A percentile compares a stretch with the other conserved stretches of the same genome.
Evolutionary conservation across 2,329 filamentous ascomycete species (phyloP).

Genomic region (Colletotrichum tofieldiae): DNA sequence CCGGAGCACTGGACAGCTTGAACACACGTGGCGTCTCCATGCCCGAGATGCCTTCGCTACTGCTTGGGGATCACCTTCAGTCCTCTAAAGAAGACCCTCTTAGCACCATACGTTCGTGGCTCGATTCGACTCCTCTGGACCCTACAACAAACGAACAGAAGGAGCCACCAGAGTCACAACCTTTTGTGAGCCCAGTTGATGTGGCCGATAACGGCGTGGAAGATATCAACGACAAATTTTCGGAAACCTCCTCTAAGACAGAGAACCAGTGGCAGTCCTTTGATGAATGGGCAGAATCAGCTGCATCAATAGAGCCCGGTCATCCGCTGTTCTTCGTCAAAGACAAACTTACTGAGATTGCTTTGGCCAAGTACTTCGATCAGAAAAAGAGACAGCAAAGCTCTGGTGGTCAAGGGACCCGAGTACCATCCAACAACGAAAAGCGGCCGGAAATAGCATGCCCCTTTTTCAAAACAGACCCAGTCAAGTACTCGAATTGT

Average conservation of each 20-base stretch:
- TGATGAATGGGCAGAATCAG: neutral
- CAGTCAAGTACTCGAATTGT: neutral
- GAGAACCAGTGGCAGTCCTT: constrained; percentile 1
- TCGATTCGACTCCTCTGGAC: neutral
- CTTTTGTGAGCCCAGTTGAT: neutral
- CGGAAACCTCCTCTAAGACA: neutral
- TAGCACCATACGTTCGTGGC: neutral
- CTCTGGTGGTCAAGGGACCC: neutral
- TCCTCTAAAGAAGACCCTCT: neutral
- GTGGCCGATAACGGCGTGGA: neutral
- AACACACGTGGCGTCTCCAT: neutral
- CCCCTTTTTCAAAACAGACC: constrained; percentile 11
- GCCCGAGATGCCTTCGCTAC: neutral
- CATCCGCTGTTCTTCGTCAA: neutral
- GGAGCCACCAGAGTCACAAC: neutral
- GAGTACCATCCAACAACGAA: neutral
- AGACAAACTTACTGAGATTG: neutral
- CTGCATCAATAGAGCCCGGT: neutral
- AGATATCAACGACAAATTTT: neutral
- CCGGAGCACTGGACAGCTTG: neutral
- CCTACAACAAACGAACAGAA: neutral
- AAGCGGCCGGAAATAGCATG: constrained; percentile 7
- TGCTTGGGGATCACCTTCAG: neutral
- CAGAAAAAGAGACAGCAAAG: neutral
- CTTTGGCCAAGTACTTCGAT: neutral